phyloP scores from a whole-genome alignment of 306 rosid species.

The Crotalaria pallida region DNA sequence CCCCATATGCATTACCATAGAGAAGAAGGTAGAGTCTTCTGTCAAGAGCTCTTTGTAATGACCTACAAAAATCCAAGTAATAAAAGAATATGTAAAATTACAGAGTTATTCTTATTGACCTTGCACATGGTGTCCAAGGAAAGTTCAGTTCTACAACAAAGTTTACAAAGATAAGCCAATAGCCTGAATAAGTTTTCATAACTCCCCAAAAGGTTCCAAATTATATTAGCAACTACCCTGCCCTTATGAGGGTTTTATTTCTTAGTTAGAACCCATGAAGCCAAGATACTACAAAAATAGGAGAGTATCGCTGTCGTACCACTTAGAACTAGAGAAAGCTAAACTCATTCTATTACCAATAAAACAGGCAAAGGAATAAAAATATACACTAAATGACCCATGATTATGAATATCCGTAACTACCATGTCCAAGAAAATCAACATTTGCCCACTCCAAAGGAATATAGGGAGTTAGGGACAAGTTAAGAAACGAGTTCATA shows the following conservation, averaged over 20 bases:
- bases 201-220: neutral
- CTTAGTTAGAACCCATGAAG: neutral
- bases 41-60: conserved; percentile 90
- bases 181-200: neutral
- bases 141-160: neutral
- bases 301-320: no score
- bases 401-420: neutral
- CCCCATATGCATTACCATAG: conserved; percentile 47
- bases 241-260: neutral
- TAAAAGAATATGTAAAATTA: neutral
- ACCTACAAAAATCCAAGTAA: conserved; percentile 40
- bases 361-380: neutral
- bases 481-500: neutral
- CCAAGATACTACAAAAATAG: no score
- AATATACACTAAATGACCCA: neutral
- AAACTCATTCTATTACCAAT: no score
- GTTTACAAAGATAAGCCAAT: neutral
- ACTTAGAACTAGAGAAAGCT: no score
- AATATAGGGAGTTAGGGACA: neutral
- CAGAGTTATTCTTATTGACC: neutral
- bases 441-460: neutral
- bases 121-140: neutral
- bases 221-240: neutral
- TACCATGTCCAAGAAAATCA: neutral
- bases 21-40: conserved; percentile 82